Evolutionary conservation across 106 monocot genomes (phyloP), one percentile per base, ranked within the genome.

Genomic region (Agapanthus africanus): DNA sequence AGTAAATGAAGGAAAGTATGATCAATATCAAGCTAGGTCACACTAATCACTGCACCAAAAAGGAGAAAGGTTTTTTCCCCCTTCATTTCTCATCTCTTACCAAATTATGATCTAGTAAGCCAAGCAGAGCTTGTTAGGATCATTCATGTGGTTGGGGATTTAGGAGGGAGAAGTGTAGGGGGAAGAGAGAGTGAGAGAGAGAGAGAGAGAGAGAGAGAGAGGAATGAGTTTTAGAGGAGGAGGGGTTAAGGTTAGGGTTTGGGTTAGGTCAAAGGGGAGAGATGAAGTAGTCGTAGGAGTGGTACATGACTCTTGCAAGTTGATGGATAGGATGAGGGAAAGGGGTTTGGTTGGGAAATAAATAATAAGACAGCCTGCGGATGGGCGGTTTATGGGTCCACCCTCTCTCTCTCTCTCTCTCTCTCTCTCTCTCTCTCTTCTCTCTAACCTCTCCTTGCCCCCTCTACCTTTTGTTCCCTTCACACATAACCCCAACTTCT

Each of bases 261-360:
- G 59, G 60, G 11, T 60, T 30, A 60, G 33, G 60, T 60, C 60
- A 60, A 60, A 59, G 33, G 60, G 25, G 33, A 26, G 60, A 47
- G 46, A 47, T 15, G 46, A n/a, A n/a, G n/a, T n/a, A n/a, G n/a
- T n/a, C n/a, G 46, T 47, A 47, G 13, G 46, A 15, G 19, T 47
- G 46, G 2, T 15, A 15, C 16, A 47, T 47, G 46, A 14, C 11
- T 14, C 15, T 46, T 14, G 15, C 11, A 46, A 14, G 46, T 47
- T 47, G 46, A 47, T 47, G 19, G 46, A 47, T 2, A 15, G 46
- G 46, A 47, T 15, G 13, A 19, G 46, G 19, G 13, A 47, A 15
- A 19, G 46, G 19, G 13, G 46, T 19, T 15, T 47, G 16, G 19
- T 47, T 47, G 13, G 13, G 13, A 7, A 13, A 2, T 47, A 15